A percentile compares a stretch with the other conserved stretches of the same genome.
These are phyloP conservation scores for Lachancea cidri DNA, from an alignment of 805 yeast genomes.

Conservation along the genomic window DNA sequence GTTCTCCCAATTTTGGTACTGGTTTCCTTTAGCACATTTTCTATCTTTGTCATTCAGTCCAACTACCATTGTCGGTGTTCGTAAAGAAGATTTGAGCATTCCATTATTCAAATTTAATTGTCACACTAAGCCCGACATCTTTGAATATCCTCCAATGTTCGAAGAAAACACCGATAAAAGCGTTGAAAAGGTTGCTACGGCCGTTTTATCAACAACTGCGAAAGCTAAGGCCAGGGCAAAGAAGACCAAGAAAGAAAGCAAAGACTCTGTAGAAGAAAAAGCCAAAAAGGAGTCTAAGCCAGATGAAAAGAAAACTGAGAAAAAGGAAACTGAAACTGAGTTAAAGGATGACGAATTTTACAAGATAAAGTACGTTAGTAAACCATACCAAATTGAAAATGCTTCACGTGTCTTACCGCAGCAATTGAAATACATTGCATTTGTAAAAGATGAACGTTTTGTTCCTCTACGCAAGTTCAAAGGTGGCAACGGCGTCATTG, in stretches of 20 bases:
- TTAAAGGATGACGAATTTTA: conserved; percentile 24
- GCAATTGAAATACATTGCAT: conserved; percentile 79
- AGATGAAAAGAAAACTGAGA: conserved; percentile 24
- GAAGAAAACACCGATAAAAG: conserved; percentile 76
- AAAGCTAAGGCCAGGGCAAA: conserved; percentile 91
- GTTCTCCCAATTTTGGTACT: conserved; percentile 93
- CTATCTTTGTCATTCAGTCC: conserved; percentile 88
- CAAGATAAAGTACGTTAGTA: conserved; percentile 50
- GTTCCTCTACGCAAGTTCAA: conserved; percentile 75
- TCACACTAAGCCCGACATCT: conserved; percentile 71
- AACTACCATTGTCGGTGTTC: conserved; percentile 82
- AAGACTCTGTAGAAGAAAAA: conserved; percentile 39
- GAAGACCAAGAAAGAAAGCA: conserved; percentile 47
- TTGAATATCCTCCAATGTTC: conserved; percentile 84
- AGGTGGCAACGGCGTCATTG: conserved; percentile 65
- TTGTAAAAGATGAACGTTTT: conserved; percentile 68
- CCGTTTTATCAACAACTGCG: conserved; percentile 89
- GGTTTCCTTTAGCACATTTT: conserved; percentile 97
- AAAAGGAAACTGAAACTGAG: conserved; percentile 21
- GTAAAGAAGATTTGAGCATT: conserved; percentile 68
- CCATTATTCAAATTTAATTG: conserved; percentile 81
- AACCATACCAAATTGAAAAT: conserved; percentile 68
- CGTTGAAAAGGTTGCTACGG: conserved; percentile 86
- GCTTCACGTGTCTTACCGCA: conserved; percentile 86
- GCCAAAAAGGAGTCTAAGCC: conserved; percentile 22